Conservation (phyloP, 2,329 filamentous ascomycete species). For the Fonsecaea multimorphosa region DNA sequence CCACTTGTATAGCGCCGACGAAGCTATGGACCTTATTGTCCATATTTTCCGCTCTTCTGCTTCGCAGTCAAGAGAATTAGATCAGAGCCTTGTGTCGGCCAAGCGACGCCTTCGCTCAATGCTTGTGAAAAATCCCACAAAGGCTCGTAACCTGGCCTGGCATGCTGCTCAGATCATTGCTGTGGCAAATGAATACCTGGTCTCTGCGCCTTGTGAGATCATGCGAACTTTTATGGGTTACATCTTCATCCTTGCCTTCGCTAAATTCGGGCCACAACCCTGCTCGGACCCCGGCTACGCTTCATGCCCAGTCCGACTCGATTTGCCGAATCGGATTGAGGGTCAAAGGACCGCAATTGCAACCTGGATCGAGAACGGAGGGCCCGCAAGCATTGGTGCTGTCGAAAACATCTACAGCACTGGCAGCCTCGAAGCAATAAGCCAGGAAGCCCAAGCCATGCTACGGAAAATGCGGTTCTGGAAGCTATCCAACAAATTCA, state of each 20-base stretch:
- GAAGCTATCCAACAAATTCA: constrained; percentile 33
- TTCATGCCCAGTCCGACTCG: constrained; percentile 26
- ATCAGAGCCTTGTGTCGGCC: constrained; percentile 24
- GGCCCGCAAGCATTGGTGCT: constrained; percentile 28
- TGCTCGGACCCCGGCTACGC: constrained; percentile 8
- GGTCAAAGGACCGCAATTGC: constrained; percentile 25
- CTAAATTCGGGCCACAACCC: constrained; percentile 30
- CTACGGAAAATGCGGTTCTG: constrained; percentile 33
- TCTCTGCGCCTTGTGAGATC: constrained; percentile 41
- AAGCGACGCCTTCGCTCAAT: constrained; percentile 28
- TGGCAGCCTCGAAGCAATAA: constrained; percentile 28
- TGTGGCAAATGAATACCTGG: constrained; percentile 56
- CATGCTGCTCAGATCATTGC: constrained; percentile 49
- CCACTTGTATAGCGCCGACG: constrained; percentile 34
- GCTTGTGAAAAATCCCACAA: constrained; percentile 26
- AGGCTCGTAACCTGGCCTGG: constrained; percentile 34
- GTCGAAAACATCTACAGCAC: constrained; percentile 30
- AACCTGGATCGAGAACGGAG: constrained; percentile 32
- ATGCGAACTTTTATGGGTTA: constrained; percentile 37
- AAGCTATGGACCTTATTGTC: constrained; percentile 33
- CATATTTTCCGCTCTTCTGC: constrained; percentile 32
- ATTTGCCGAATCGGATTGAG: constrained; percentile 26
- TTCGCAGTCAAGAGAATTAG: constrained; percentile 20
- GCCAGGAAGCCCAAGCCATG: constrained; percentile 30
- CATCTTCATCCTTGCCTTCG: constrained; percentile 34